Conservation (phyloP, 1,139 yeast genomes). For the Yarrowia galli region DNA sequence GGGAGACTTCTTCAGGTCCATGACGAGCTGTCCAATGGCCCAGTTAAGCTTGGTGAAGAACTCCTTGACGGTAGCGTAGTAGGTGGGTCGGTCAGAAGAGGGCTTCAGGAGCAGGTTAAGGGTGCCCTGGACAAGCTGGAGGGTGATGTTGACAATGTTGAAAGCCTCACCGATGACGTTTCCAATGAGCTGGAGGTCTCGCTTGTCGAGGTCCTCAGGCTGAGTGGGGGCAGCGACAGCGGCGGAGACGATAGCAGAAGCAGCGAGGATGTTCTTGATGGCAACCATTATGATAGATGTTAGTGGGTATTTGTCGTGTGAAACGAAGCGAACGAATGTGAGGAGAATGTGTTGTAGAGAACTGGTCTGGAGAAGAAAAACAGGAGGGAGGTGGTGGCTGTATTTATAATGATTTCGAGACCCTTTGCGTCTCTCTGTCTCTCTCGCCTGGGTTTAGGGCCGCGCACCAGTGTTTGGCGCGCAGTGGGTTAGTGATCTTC, state of each 20-base stretch:
- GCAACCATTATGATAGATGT: conserved; percentile 36
- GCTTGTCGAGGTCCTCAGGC: conserved; percentile 38
- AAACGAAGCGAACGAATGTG: conserved; percentile 36
- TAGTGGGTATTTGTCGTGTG: conserved; percentile 38
- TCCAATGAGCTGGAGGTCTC: conserved; percentile 37
- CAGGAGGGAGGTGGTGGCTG: conserved; percentile 20
- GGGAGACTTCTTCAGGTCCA: conserved; percentile 38
- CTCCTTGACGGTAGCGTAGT: conserved; percentile 35
- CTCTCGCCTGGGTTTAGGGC: conserved; percentile 19
- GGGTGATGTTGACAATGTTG: conserved; percentile 37
- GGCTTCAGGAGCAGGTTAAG: conserved; percentile 36
- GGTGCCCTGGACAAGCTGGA: conserved; percentile 38
- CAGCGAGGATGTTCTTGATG: conserved; percentile 34
- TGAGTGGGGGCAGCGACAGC: conserved; percentile 37
- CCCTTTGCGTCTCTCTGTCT: conserved; percentile 13
- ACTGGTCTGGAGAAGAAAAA: conserved; percentile 33
- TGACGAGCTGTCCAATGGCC: conserved; percentile 36
- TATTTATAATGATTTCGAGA: conserved; percentile 23
- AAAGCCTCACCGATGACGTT: conserved; percentile 34
- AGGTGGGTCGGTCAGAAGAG: conserved; percentile 38
- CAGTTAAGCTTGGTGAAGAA: conserved; percentile 37
- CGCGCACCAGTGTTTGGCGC: conserved; percentile 34
- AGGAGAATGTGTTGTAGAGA: conserved; percentile 35
- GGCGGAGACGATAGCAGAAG: conserved; percentile 37
- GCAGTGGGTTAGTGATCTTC: conserved; percentile 13